Evolutionary conservation across 2,329 filamentous ascomycete species (phyloP), one percentile per base, ranked within the genome.

Genomic region (Fusarium stilboides): DNA sequence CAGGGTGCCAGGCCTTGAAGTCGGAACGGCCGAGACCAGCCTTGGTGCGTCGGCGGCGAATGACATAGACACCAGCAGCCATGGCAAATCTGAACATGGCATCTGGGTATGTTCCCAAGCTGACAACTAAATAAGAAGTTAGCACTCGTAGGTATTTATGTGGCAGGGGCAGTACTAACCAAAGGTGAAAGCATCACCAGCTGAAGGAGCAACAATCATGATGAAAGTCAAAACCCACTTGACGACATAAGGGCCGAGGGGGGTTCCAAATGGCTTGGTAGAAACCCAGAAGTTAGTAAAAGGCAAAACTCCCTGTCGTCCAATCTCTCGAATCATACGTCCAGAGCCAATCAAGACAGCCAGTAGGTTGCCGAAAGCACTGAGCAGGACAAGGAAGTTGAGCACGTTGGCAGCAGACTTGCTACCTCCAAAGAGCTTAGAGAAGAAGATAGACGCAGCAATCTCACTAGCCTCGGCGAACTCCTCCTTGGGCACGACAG

Each of bases 181-280:
- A 67, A 91, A 91, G 57, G 86, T 85, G 75, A 91, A 91, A 0
- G 89, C 89, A 72, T 91, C 88, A 2, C 89, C 88, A 1, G 87
- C 86, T 0, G 89, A 88, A 1, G 87, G 84, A 0, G 85, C 87
- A 0, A 88, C 73, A 36, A 90, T 89, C 85, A 90, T 88, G 44
- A 90, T 69, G 3, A 87, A 74, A 0, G 88, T 90, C 59, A 89
- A 75, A 0, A 70, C 70, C 86, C 87, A 91, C 72, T 88, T 88
- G 5, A 90, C 66, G 3, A 84, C 53, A 62, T 89, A 89, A 0
- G 88, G 88, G 0, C 87, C 88, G 0, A 89, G 71, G 0, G 89
- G 88, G 0, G 89, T 91, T 3, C 88, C 88, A 58, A 91, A 90
- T 0, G 89, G 89, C 57, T 82, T 83, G 0, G 88, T 91, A 0